A percentile compares a stretch with the other conserved stretches of the same genome.
Evolutionary conservation across 306 rosid species (phyloP).

Genomic region (Cyamopsis tetragonoloba): DNA sequence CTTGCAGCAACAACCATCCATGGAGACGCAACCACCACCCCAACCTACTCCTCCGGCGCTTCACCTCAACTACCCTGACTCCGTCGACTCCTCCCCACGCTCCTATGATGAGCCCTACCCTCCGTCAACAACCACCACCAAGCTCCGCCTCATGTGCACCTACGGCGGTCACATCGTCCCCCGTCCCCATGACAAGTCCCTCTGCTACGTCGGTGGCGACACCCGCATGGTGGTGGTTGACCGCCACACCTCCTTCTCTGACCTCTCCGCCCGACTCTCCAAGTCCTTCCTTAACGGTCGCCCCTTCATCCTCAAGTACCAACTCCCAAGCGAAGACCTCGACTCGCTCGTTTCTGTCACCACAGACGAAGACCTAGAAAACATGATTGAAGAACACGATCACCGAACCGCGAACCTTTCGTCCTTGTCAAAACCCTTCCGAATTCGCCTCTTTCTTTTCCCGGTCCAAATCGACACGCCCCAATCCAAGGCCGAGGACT

Average conservation of each 20-base stretch:
- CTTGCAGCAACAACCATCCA: background rate
- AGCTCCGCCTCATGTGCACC: conserved; percentile 86
- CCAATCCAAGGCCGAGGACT: conserved; percentile 62
- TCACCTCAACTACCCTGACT: conserved; percentile 48
- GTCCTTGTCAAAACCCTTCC: conserved; percentile 36
- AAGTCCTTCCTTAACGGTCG: conserved; percentile 46
- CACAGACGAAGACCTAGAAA: conserved; percentile 76
- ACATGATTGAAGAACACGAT: conserved; percentile 80
- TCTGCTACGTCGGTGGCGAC: conserved; percentile 77
- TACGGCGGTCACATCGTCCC: conserved; percentile 85
- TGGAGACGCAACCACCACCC: conserved; percentile 33
- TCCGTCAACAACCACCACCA: conserved; percentile 12
- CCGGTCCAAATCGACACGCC: conserved; percentile 50
- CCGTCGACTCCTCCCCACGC: conserved; percentile 65
- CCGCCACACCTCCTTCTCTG: conserved; percentile 51
- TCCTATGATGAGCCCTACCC: conserved; percentile 72
- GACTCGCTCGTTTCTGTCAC: conserved; percentile 74
- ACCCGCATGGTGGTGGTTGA: conserved; percentile 71
- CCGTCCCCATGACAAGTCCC: conserved; percentile 75
- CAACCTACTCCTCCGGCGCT: conserved; percentile 30
- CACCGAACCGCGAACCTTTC: conserved; percentile 34
- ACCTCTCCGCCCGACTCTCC: conserved; percentile 58
- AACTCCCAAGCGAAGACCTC: conserved; percentile 85
- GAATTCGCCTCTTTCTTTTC: conserved; percentile 68
- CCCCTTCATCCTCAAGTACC: conserved; percentile 61